phyloP scores from a whole-genome alignment of 1,284 basidiomycete species.

The Earliella scabrosa region DNA sequence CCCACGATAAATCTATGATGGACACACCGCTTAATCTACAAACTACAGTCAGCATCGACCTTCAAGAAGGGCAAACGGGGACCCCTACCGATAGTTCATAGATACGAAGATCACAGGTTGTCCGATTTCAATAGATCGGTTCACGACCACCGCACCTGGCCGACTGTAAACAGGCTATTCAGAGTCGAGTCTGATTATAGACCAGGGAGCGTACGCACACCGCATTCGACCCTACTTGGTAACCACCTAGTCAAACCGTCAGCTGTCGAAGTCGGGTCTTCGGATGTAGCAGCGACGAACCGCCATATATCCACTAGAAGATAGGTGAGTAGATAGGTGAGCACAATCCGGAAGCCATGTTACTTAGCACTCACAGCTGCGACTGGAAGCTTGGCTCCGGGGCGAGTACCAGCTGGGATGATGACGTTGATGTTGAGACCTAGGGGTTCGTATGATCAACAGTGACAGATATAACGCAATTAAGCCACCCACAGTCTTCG shows the following conservation, averaged over 20 bases:
- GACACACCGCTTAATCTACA: slow-evolving; percentile 15
- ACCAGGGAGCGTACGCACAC: not conserved
- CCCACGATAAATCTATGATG: not conserved
- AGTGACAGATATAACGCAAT: no score
- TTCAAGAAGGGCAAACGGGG: not conserved
- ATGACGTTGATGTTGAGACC: slow-evolving; percentile 64
- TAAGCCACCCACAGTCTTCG: slow-evolving; percentile 51
- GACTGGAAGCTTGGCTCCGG: slow-evolving; percentile 53
- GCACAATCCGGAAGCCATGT: no score
- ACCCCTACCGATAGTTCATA: slow-evolving; percentile 39
- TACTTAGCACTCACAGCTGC: slow-evolving; percentile 43
- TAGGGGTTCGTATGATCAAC: slow-evolving; percentile 26
- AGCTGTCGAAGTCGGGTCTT: not conserved
- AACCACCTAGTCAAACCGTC: slow-evolving; percentile 8
- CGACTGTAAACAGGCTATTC: not conserved
- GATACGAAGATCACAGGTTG: slow-evolving; percentile 38
- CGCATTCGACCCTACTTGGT: slow-evolving; percentile 16
- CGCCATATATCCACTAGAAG: slow-evolving; percentile 55
- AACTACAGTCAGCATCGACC: not conserved
- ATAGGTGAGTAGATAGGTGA: no score
- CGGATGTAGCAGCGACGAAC: slow-evolving; percentile 30
- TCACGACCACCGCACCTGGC: slow-evolving; percentile 35
- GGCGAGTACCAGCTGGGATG: slow-evolving; percentile 45
- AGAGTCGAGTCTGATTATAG: not conserved
- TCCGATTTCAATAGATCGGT: slow-evolving; percentile 41